These are phyloP conservation scores for Candida bentonensis DNA, from an alignment of 805 yeast genomes.

Conservation along the genomic window DNA sequence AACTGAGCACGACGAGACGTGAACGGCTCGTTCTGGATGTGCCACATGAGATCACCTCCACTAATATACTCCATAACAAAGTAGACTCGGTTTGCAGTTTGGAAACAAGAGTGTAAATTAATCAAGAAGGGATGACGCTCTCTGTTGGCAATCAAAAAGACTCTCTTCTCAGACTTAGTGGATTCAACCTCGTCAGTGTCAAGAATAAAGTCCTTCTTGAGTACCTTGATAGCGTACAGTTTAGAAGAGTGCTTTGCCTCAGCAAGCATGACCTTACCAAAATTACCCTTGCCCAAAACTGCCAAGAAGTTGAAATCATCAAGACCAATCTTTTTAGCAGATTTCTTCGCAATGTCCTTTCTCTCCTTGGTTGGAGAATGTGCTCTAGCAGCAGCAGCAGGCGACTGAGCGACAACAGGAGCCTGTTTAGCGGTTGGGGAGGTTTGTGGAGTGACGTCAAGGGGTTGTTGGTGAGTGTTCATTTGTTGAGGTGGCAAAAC, in stretches of 20 bases:
- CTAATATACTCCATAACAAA: conserved; percentile 97
- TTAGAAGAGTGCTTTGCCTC: conserved; percentile 73
- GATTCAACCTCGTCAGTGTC: conserved; percentile 95
- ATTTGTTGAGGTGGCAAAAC: too few relatives aligned
- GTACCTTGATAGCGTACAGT: conserved; percentile 88
- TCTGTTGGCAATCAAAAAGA: conserved; percentile 66
- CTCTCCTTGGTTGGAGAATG: not conserved
- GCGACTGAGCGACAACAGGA: conserved; percentile 3
- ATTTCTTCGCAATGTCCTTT: conserved; percentile 43
- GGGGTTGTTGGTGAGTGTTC: too few relatives aligned
- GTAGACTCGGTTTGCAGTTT: conserved; percentile 91
- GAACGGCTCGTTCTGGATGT: conserved; percentile 83
- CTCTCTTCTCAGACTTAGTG: conserved; percentile 87
- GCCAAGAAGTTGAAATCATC: conserved; percentile 92
- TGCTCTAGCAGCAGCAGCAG: conserved; percentile 1
- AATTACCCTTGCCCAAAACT: conserved; percentile 95
- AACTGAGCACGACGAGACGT: conserved; percentile 88
- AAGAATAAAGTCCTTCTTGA: conserved; percentile 89
- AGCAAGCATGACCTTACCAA: conserved; percentile 96
- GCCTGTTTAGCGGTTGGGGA: conserved; percentile 1
- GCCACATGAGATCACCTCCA: conserved; percentile 99
- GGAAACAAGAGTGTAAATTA: conserved; percentile 88
- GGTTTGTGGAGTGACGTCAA: not conserved
- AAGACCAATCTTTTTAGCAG: conserved; percentile 43
- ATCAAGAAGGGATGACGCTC: conserved; percentile 88